Conservation (phyloP, 179 eudicot species). For the Heliamphora pulchella region DNA sequence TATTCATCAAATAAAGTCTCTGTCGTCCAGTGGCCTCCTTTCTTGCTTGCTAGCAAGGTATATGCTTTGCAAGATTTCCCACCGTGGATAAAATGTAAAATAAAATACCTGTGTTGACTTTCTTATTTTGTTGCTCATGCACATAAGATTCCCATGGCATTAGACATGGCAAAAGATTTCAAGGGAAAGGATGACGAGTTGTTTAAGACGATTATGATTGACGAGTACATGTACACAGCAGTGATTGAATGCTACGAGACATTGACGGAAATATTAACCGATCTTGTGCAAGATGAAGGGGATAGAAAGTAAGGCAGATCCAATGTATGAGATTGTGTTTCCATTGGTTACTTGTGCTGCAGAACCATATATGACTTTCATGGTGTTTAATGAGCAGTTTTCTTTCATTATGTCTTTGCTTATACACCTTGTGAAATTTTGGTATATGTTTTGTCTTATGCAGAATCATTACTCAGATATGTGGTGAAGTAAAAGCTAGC, state of each 20-base stretch:
- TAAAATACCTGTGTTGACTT: slow-evolving; percentile 14
- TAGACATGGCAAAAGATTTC: slow-evolving; percentile 98
- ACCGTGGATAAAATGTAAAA: slow-evolving; percentile 5
- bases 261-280: slow-evolving; percentile 47
- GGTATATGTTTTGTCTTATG: slow-evolving; percentile 20
- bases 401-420: neutral
- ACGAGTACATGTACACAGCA: slow-evolving; percentile 82
- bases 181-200: slow-evolving; percentile 70
- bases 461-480: slow-evolving; percentile 58
- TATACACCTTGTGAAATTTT: slow-evolving; percentile 11
- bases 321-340: slow-evolving; percentile 5
- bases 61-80: slow-evolving; percentile 14
- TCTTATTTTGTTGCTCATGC: slow-evolving; percentile 13
- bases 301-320: slow-evolving; percentile 55
- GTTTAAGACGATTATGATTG: slow-evolving; percentile 68
- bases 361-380: neutral
- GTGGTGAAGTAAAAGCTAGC: slow-evolving; percentile 51
- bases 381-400: neutral
- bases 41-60: slow-evolving; percentile 98
- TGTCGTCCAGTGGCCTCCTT: slow-evolving; percentile 99
- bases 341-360: slow-evolving; percentile 4
- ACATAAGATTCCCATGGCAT: slow-evolving; percentile 86
- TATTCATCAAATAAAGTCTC: slow-evolving; percentile 67
- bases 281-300: slow-evolving; percentile 46
- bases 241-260: slow-evolving; percentile 91